Evolutionary conservation across 805 yeast species (phyloP), one percentile per base, ranked within the genome.

Genomic region (Torulaspora microellipsoides): DNA sequence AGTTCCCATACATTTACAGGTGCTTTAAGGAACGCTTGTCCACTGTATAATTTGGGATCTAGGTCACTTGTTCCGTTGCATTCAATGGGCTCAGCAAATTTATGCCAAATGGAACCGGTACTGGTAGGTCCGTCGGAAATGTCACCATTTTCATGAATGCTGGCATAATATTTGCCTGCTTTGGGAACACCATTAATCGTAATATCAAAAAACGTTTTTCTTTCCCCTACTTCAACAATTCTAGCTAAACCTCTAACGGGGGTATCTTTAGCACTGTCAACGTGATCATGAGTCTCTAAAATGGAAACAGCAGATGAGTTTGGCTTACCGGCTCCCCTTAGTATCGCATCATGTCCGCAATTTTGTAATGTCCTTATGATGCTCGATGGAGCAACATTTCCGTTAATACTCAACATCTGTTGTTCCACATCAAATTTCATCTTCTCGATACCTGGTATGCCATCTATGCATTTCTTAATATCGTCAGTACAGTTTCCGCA

Each of bases 251-350:
- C 98, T 56, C 84, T 80, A 17, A 91, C 95, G 0, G 90, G 85
- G 15, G 45, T 48, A 50, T 75, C 77, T 23, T 65, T 66, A 8
- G 38, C 31, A 3, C 27, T 30, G 29, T 54, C 60, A n/a, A 57
- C 47, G 2, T 68, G 66, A 38, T 71, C 77, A 54, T 83, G 84
- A 14, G 84, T 75, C 60, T 91, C 98, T 44, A 90, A 66, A 37
- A 90, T 90, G 52, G 93, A 80, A 27, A 90, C 98, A 0, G 96
- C 96, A 0, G 97, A 95, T 14, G 85, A 76, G 61, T 90, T 83
- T 13, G 95, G 83, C 45, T 71, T 74, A 3, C 97, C 97, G 0
- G 96, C 80, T 6, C 98, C 98, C 47, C 98, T 73, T 17, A 91
- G 83, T 51, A 91, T 86, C 3, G 96, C 96, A 58, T 91, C 97